These are phyloP conservation scores for Coccomyxa sp. DNA, from an alignment of 139 green algal species.

Conservation along the genomic window DNA sequence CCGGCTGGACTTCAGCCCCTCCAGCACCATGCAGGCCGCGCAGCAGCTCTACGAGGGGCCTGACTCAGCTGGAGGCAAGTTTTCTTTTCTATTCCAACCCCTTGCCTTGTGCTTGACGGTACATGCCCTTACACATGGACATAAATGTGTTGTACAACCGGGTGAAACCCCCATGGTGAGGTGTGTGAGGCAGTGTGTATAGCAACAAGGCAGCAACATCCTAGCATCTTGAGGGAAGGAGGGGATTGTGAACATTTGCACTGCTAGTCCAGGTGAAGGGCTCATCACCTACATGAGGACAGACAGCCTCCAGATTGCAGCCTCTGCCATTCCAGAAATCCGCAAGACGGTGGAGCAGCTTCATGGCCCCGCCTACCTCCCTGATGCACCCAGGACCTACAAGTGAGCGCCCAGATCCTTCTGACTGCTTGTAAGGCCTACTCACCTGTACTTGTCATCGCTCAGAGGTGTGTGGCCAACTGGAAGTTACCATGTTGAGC, in stretches of 20 bases:
- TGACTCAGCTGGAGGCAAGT: not conserved
- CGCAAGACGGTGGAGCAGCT: slow-evolving; percentile 20
- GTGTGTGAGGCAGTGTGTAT: too few relatives aligned
- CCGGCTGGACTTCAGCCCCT: slow-evolving; percentile 61
- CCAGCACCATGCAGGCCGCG: slow-evolving; percentile 77
- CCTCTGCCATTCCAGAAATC: slow-evolving; percentile 40
- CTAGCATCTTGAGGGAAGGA: too few relatives aligned
- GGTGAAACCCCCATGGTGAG: too few relatives aligned
- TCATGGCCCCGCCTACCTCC: slow-evolving; percentile 38
- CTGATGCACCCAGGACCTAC: slow-evolving; percentile 23
- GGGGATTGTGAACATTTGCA: too few relatives aligned
- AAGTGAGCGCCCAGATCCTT: slow-evolving; percentile 14
- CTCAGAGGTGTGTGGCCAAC: too few relatives aligned
- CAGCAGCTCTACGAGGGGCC: slow-evolving; percentile 89
- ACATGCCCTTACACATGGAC: too few relatives aligned
- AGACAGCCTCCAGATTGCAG: slow-evolving; percentile 67
- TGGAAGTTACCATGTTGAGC: too few relatives aligned
- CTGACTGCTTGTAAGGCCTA: not conserved
- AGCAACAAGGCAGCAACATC: too few relatives aligned
- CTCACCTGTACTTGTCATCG: not conserved
- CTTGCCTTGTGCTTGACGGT: not conserved
- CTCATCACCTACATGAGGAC: slow-evolving; percentile 98
- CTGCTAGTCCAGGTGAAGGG: slow-evolving; percentile 46
- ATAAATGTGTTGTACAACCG: too few relatives aligned
- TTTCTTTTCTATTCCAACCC: not conserved